Evolutionary conservation across 2,329 filamentous ascomycete species (phyloP), one percentile per base, ranked within the genome.

Genomic region (Myriosclerotinia scirpicola): DNA sequence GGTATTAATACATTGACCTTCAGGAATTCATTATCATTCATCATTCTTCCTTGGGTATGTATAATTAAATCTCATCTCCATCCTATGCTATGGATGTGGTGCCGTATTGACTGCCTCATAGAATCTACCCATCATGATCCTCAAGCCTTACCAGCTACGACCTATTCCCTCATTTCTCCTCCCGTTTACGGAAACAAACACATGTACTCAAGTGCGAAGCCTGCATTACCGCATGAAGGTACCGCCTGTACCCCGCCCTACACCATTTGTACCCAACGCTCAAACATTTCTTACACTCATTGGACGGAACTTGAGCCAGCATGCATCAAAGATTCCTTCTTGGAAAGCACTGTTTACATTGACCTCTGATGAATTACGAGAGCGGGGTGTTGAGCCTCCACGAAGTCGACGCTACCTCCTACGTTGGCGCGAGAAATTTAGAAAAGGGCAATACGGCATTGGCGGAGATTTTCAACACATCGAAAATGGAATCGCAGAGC

Each of bases 301-400:
- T 79, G 95, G 95, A 73, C 93, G 95, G 70, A 89, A 89, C 73
- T 87, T 97, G 74, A 88, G 85, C 75, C 87, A 90, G 76, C 92
- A 97, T 81, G 86, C 90, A 59, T 83, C 86, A 79, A 98, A 98
- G 79, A 92, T 99, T 73, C 87, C 91, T 2, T 89, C 90, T 14
- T 98, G 95, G 95, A 90, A 95, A 64, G 86, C 91, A 7, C 87
- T 99, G 55, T 98, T 98, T 84, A 88, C 88, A 55, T 83, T 95
- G 70, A 88, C 87, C 30, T 92, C 91, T 22, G 78, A 83, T 54
- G 88, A 98, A 79, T 83, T 99, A 71, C 87, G 88, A 71, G 89
- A 94, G 73, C 83, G 95, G 22, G 94, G 95, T 66, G 84, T 98
- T 69, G 94, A 98, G 77, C 92, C 93, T 17, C 85, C 94, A 22